phyloP scores from a whole-genome alignment of 257 asterid species.

The Knoxia roxburghii region DNA sequence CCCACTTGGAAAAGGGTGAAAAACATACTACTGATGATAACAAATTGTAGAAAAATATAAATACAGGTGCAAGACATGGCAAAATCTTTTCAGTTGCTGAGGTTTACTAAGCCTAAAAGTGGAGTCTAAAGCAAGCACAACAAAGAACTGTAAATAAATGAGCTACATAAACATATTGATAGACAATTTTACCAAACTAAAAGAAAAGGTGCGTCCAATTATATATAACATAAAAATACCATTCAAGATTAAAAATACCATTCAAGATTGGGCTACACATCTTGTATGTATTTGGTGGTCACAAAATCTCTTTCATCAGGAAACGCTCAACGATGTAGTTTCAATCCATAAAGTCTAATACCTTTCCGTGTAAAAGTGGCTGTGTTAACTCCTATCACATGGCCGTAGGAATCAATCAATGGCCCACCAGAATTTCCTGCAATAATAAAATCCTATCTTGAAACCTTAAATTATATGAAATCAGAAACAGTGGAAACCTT shows the following conservation, averaged over 20 bases:
- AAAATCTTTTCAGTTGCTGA: background rate
- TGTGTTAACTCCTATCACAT: constrained; percentile 81
- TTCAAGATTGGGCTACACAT: background rate
- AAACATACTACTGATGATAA: background rate
- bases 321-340: background rate
- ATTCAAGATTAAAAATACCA: no score
- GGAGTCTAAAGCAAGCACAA: background rate
- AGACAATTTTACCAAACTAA: background rate
- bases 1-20: background rate
- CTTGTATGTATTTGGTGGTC: background rate
- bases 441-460: background rate
- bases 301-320: background rate
- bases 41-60: background rate
- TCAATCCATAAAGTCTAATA: constrained; percentile 4
- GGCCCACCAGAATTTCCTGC: constrained; percentile 96
- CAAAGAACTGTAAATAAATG: background rate
- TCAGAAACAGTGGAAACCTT: background rate
- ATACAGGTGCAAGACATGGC: background rate
- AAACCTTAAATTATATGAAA: background rate
- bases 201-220: no score
- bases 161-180: no score
- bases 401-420: constrained; percentile 69
- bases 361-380: constrained; percentile 94
- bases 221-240: background rate
- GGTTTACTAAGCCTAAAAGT: background rate